phyloP scores from a whole-genome alignment of 768 basidiomycete species.

The Auriscalpium vulgare region DNA sequence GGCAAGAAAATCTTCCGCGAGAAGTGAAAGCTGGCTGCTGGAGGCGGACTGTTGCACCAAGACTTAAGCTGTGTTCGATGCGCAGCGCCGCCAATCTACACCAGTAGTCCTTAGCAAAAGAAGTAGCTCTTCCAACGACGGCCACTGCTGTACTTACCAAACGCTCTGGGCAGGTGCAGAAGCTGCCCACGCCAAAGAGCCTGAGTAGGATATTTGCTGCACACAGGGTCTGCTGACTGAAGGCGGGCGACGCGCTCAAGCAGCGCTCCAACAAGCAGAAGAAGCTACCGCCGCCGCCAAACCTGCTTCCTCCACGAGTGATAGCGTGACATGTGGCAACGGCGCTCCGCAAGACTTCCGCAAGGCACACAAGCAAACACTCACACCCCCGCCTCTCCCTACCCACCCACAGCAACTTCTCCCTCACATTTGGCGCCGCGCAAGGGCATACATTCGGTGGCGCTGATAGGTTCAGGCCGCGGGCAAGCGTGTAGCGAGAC shows the following conservation, averaged over 20 bases:
- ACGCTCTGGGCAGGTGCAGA: neutral
- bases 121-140: neutral
- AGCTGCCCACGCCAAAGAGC: conserved; percentile 17
- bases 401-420: neutral
- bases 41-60: conserved; percentile 50
- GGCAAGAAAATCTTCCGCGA: conserved; percentile 70
- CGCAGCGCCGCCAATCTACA: conserved; percentile 16
- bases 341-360: no score
- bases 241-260: conserved; percentile 51
- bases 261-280: neutral
- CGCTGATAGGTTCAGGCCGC: no score
- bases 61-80: conserved; percentile 18
- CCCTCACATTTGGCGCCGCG: neutral
- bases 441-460: neutral
- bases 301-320: conserved; percentile 2
- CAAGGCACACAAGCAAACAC: no score
- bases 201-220: conserved; percentile 74
- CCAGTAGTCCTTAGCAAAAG: neutral
- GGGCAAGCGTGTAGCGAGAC: no score
- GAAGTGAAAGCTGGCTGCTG: conserved; percentile 73
- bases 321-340: conserved; percentile 10
- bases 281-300: conserved; percentile 13
- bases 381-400: no score
- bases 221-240: conserved; percentile 71
- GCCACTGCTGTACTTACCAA: conserved; percentile 6